A percentile compares a stretch with the other conserved stretches of the same genome.
phyloP scores from a whole-genome alignment of 179 eudicot species.

The Silene noctiflora region DNA sequence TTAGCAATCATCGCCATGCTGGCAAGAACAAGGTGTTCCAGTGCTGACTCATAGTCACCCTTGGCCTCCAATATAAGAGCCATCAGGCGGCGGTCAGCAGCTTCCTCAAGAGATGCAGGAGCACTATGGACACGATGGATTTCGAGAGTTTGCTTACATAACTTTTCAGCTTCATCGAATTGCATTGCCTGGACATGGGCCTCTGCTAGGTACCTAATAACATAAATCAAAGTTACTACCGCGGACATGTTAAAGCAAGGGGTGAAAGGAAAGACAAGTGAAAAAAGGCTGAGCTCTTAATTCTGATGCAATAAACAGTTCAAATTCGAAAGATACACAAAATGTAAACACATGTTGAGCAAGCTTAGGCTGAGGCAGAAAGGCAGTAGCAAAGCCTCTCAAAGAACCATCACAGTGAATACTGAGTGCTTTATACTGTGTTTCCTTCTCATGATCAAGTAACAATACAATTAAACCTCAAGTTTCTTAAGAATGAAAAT shows the following conservation, averaged over 20 bases:
- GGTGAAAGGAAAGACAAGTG: not conserved
- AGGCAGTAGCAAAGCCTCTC: not conserved
- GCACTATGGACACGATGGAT: slow-evolving; percentile 86
- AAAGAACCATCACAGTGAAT: not conserved
- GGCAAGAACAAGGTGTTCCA: slow-evolving; percentile 95
- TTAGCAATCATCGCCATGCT: slow-evolving; percentile 99
- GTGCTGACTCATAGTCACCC: slow-evolving; percentile 83
- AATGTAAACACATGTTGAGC: not conserved
- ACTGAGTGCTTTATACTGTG: not conserved
- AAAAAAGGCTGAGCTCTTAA: not conserved
- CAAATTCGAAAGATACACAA: not conserved
- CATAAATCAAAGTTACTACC: not conserved
- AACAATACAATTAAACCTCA: too few species aligned
- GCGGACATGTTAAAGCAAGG: not conserved
- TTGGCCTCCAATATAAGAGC: slow-evolving; percentile 97
- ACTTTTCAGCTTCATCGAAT: slow-evolving; percentile 82
- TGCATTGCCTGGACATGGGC: slow-evolving; percentile 98
- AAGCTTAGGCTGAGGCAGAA: not conserved
- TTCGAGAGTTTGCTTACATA: slow-evolving; percentile 86
- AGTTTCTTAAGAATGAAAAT: too few species aligned
- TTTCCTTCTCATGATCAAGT: too few species aligned
- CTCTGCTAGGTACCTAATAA: slow-evolving; percentile 79
- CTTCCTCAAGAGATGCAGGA: slow-evolving; percentile 97
- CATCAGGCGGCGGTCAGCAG: slow-evolving; percentile 95
- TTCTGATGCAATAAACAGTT: not conserved